These are phyloP conservation scores for Ogataea degrootiae DNA, from an alignment of 805 yeast species.

Conservation along the genomic window DNA sequence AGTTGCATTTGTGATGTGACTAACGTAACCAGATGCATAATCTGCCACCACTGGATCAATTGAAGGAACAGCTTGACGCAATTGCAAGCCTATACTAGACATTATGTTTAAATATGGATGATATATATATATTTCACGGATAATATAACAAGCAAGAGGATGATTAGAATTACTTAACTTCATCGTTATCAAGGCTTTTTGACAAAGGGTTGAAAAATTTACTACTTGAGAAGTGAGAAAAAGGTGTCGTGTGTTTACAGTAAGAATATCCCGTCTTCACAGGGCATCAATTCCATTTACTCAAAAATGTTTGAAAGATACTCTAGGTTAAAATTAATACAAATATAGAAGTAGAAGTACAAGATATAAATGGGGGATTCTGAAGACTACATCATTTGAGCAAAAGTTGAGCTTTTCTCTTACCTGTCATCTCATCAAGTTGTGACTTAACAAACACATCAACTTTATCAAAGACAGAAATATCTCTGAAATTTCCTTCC, in stretches of 20 bases:
- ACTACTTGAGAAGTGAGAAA: too few relatives aligned
- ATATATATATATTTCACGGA: too few relatives aligned
- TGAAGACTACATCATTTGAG: conserved; percentile 34
- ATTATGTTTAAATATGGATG: conserved; percentile 10
- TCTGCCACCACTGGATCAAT: conserved; percentile 84
- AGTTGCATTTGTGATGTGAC: conserved; percentile 72
- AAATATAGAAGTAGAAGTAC: background rate
- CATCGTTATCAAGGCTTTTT: too few relatives aligned
- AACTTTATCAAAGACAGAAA: conserved; percentile 77
- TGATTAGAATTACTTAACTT: too few relatives aligned
- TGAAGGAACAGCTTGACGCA: conserved; percentile 81
- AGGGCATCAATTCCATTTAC: too few relatives aligned
- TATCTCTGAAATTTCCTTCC: conserved; percentile 35
- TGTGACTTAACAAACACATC: conserved; percentile 77
- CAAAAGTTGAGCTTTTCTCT: conserved; percentile 80
- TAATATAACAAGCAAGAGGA: too few relatives aligned
- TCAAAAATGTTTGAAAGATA: background rate
- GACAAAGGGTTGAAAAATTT: too few relatives aligned
- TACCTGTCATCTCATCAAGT: conserved; percentile 83
- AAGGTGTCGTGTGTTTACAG: too few relatives aligned
- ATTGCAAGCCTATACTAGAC: conserved; percentile 42
- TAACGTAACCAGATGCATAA: conserved; percentile 88
- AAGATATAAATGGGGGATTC: background rate
- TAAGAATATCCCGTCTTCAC: too few relatives aligned
- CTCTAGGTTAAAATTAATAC: background rate